Conservation (phyloP, 306 rosid species). For the Rosa persica region DNA sequence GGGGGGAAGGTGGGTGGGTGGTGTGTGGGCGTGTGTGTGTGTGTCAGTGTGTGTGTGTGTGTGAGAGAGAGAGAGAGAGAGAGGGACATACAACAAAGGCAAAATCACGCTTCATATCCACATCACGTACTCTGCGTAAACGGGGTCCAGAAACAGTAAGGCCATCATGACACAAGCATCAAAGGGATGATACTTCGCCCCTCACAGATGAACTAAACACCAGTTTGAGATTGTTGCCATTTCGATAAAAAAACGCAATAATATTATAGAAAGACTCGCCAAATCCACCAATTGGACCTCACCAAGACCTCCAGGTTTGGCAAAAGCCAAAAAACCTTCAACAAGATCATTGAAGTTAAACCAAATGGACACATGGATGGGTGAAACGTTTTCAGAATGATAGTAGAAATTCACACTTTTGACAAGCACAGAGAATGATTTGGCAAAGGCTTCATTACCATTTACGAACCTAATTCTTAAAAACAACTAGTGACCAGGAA, state of each 20-base stretch:
- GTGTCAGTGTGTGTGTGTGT: neutral
- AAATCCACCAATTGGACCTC: conserved; percentile 59
- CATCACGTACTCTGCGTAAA: conserved; percentile 62
- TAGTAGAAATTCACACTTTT: conserved; percentile 22
- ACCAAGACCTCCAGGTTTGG: conserved; percentile 64
- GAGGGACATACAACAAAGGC: conserved; percentile 51
- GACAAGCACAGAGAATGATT: conserved; percentile 21
- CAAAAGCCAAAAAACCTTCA: conserved; percentile 62
- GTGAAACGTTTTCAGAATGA: conserved; percentile 26
- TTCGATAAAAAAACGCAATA: conserved; percentile 52
- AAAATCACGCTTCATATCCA: conserved; percentile 60
- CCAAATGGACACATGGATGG: conserved; percentile 44
- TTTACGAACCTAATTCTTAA: conserved; percentile 7
- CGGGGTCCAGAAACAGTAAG: conserved; percentile 56
- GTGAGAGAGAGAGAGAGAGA: neutral
- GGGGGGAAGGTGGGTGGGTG: too few relatives aligned
- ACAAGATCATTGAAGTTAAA: conserved; percentile 60
- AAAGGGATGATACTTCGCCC: conserved; percentile 60
- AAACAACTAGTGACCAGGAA: neutral
- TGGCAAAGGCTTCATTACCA: conserved; percentile 8
- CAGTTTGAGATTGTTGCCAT: conserved; percentile 52
- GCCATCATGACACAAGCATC: conserved; percentile 54
- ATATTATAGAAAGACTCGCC: conserved; percentile 61
- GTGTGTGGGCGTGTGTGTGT: neutral
- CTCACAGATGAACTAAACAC: conserved; percentile 61